Percentiles rank a stretch among this genome's conserved stretches.
phyloP scores from a whole-genome alignment of 139 green algal species.

The Micractinium conductrix region DNA sequence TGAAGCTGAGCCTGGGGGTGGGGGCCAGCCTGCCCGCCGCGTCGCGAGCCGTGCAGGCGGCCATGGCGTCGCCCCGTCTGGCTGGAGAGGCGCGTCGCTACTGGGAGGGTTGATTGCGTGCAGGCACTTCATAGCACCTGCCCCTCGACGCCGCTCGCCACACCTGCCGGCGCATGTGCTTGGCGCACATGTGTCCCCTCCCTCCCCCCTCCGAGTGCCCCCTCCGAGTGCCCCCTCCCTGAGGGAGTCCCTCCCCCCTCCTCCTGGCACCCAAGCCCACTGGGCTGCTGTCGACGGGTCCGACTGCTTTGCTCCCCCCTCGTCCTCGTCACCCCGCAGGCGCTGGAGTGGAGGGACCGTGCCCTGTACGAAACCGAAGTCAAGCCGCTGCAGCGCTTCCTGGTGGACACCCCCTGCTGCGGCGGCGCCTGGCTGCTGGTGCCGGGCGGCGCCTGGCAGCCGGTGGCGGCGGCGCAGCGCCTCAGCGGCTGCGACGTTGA shows the following conservation, averaged over 20 bases:
- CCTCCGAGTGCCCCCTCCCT: too few relatives aligned
- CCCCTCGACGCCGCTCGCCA: too few relatives aligned
- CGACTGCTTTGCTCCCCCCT: too few relatives aligned
- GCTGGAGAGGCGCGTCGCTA: not conserved
- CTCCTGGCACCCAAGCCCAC: too few relatives aligned
- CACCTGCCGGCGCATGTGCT: too few relatives aligned
- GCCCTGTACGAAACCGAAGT: slow-evolving; percentile 62
- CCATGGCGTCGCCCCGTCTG: not conserved
- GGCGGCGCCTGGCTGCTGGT: slow-evolving; percentile 70
- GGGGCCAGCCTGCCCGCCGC: slow-evolving; percentile 44
- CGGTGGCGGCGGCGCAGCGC: not conserved
- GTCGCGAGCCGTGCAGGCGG: slow-evolving; percentile 23
- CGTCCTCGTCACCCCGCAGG: not conserved
- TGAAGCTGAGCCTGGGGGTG: slow-evolving; percentile 38
- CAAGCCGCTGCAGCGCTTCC: slow-evolving; percentile 67
- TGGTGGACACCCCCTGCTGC: slow-evolving; percentile 68
- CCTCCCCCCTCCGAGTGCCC: too few relatives aligned
- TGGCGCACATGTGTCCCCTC: too few relatives aligned
- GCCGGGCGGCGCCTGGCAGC: slow-evolving; percentile 1
- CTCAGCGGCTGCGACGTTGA: slow-evolving; percentile 55
- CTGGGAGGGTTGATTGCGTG: too few relatives aligned
- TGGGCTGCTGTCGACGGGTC: too few relatives aligned
- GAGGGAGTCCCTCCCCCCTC: not conserved
- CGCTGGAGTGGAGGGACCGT: slow-evolving; percentile 43
- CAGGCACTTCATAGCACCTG: too few relatives aligned